phyloP scores from a whole-genome alignment of 2,329 filamentous ascomycete genomes.

The Bipolaris gigantea region DNA sequence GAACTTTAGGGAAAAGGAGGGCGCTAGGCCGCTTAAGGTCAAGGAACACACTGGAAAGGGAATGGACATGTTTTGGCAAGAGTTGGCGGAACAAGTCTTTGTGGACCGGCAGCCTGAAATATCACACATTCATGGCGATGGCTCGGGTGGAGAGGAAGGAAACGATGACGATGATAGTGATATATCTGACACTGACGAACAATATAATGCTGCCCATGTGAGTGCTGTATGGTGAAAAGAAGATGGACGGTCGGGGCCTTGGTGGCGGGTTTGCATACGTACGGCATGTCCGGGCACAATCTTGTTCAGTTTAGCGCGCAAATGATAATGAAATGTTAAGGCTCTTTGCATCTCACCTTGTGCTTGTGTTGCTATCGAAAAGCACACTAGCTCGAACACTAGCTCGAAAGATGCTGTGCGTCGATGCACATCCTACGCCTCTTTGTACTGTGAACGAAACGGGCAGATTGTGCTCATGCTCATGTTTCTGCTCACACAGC shows the following conservation, averaged over 20 bases:
- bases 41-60: conserved; percentile 19
- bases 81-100: conserved; percentile 13
- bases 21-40: background rate
- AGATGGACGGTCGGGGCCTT: background rate
- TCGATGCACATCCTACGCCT: too few species aligned
- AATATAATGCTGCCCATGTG: background rate
- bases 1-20: conserved; percentile 13
- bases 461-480: too few species aligned
- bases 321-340: background rate
- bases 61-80: conserved; percentile 17
- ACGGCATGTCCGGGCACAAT: background rate
- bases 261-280: background rate
- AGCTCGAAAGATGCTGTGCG: too few species aligned
- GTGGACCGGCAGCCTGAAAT: conserved; percentile 19
- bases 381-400: too few species aligned
- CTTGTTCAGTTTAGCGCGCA: background rate
- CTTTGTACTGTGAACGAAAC: too few species aligned
- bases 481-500: too few species aligned
- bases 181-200: background rate
- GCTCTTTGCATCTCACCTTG: background rate
- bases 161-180: background rate
- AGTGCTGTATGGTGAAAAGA: too few species aligned
- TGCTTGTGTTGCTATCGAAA: too few species aligned
- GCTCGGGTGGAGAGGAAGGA: conserved; percentile 10
- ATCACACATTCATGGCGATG: background rate